Evolutionary conservation across 2,329 filamentous ascomycete genomes (phyloP), one percentile per base, ranked within the genome.

Genomic region (Allantophomopsis lycopodina): DNA sequence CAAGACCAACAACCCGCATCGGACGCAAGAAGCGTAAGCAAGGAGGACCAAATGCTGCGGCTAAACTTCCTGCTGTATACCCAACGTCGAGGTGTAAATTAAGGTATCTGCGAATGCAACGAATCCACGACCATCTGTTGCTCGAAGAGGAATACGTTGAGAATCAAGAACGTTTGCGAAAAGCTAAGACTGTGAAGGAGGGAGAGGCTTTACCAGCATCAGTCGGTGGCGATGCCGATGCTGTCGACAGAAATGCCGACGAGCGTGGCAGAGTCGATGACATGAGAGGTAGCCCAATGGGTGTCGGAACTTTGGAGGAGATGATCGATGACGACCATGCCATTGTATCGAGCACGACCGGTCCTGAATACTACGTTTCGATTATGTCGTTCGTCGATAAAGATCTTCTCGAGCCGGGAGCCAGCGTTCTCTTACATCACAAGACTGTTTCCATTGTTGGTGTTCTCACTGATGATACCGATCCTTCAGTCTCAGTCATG

Each of bases 311-410:
- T 43, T 68, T 98, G 50, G 91, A 98, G 63, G 91, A 98, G 68
- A 83, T 98, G 69, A 98, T 98, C 57, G 91, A 98, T 55, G 91
- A 98, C 59, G 91, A 98, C 65, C 91, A 98, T 56, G 91, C 91
- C 46, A 98, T 98, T 56, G 91, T 98, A 30, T 95, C 88, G 14
- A 94, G 87, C 60, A 93, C 91, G 1, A 96, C 91, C 6, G 91
- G 91, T 0, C 91, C 91, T 1, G 91, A 98, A 61, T 98, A 94
- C 72, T 98, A 96, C 60, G 91, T 98, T 49, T 95, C 88, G 51
- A 98, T 98, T 73, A 96, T 96, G 91, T 95, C 89, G 40, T 98
- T 98, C 55, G 91, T 98, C 49, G 91, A 98, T 70, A 98, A 98
- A 65, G 91, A 98, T 55, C 76, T 98, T 4, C 73, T 98, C 34